Base-by-base conservation (phyloP, 2,329 filamentous ascomycete genomes). In the Aspergillus glaucus region DNA sequence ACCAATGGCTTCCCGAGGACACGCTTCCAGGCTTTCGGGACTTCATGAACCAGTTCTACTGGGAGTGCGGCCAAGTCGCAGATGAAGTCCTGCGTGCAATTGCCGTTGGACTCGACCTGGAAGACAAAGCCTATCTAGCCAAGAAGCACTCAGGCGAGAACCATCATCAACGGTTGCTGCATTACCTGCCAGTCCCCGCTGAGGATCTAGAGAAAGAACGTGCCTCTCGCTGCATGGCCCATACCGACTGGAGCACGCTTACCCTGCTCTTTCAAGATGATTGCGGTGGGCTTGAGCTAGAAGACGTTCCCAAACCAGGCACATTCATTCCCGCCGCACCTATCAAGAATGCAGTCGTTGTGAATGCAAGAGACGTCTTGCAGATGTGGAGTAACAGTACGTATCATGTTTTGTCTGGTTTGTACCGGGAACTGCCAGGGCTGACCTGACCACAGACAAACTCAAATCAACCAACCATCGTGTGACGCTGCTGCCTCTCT, bases 111-210 rank as follows among this genome's bases (percentile, higher is more conserved):
- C 57, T 81, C 36, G 71, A 68, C 3, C 62, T 80, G 2, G 65
- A 71, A 0, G 68, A 76, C 44, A 70, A 75, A 45, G 64, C 66
- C 14, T 68, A 73, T 52, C 62, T 79, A n/a, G 54, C 74, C 3
- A 61, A 63, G 17, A 72, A 77, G 41, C 81, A 84, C 62, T 74
- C 72, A 30, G 75, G 76, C 0, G 70, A 77, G 49, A 77, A 81
- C 55, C 81, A 82, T 52, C 81, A 84, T 51, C 67, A 85, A 8
- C 75, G 82, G 1, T 62, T 86, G 22, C 66, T 84, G 14, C 81
- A 85, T 59, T 85, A 81, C 51, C 77, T 78, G 0, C 66, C 74
- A 2, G 66, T 79, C 4, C 67, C 72, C 22, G 71, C 70, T 4
- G 65, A 67, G 28, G 69, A 68, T 32, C 60, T 80, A 17, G 66